These are phyloP conservation scores for Neurospora africana DNA, from an alignment of 495 filamentous ascomycete genomes.

Conservation along the genomic window DNA sequence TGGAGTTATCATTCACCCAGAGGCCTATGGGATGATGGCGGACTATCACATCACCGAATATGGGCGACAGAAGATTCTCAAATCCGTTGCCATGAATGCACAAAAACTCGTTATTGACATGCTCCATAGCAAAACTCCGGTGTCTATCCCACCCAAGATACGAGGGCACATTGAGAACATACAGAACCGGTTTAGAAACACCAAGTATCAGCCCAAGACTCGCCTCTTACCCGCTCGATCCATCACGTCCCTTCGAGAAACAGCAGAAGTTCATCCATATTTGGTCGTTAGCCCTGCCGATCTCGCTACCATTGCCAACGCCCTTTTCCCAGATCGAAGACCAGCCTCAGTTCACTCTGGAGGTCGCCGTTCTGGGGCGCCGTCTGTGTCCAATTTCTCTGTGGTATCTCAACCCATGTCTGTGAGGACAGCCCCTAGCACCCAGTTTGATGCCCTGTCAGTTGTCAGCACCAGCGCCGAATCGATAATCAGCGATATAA, in stretches of 20 bases:
- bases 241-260: slow-evolving; percentile 59
- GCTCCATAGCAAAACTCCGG: slow-evolving; percentile 46
- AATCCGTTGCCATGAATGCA: slow-evolving; percentile 65
- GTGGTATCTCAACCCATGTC: slow-evolving; percentile 39
- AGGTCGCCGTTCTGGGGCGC: slow-evolving; percentile 50
- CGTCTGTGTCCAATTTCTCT: slow-evolving; percentile 57
- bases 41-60: slow-evolving; percentile 87
- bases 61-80: slow-evolving; percentile 79
- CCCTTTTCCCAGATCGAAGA: slow-evolving; percentile 55
- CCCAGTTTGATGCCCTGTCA: slow-evolving; percentile 44
- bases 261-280: slow-evolving; percentile 60
- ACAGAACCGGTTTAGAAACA: slow-evolving; percentile 51
- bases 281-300: slow-evolving; percentile 66
- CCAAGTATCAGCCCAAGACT: slow-evolving; percentile 38
- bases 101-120: slow-evolving; percentile 63
- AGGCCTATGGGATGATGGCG: slow-evolving; percentile 79
- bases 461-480: slow-evolving; percentile 57
- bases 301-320: slow-evolving; percentile 57
- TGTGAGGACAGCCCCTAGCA: slow-evolving; percentile 30
- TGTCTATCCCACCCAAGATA: slow-evolving; percentile 54
- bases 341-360: slow-evolving; percentile 43
- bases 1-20: slow-evolving; percentile 77
- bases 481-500: slow-evolving; percentile 57
- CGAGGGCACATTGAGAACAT: slow-evolving; percentile 69
- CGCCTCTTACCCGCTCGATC: slow-evolving; percentile 56